These are phyloP conservation scores for Solanum virginianum DNA, from an alignment of 257 asterid genomes.

Conservation along the genomic window DNA sequence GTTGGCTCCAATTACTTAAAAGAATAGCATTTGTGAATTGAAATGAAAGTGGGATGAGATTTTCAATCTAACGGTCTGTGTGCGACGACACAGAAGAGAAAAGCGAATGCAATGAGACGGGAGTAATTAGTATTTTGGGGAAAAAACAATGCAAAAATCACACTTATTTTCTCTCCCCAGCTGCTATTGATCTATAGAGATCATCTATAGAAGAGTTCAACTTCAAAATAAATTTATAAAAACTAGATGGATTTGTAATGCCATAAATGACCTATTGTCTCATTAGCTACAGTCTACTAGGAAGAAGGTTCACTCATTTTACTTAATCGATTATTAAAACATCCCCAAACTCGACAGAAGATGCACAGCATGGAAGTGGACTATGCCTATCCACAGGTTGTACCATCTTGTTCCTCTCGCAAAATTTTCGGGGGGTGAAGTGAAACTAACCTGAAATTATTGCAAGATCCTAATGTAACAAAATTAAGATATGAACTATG, in stretches of 20 bases:
- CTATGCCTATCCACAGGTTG: background rate
- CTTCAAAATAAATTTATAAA: background rate
- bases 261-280: background rate
- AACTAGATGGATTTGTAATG: background rate
- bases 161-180: background rate
- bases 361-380: background rate
- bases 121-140: background rate
- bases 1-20: background rate
- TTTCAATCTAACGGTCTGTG: background rate
- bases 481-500: background rate
- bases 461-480: background rate
- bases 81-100: background rate
- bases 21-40: background rate
- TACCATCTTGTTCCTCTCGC: background rate
- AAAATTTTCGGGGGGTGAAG: background rate
- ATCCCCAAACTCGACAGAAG: background rate
- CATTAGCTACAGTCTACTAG: background rate
- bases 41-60: background rate
- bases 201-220: background rate
- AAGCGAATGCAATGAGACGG: background rate
- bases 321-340: background rate
- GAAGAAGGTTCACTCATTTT: background rate
- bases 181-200: background rate
- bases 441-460: background rate
- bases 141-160: background rate